Base-by-base conservation (phyloP, 345 rosid species). In the Salix udensis region DNA sequence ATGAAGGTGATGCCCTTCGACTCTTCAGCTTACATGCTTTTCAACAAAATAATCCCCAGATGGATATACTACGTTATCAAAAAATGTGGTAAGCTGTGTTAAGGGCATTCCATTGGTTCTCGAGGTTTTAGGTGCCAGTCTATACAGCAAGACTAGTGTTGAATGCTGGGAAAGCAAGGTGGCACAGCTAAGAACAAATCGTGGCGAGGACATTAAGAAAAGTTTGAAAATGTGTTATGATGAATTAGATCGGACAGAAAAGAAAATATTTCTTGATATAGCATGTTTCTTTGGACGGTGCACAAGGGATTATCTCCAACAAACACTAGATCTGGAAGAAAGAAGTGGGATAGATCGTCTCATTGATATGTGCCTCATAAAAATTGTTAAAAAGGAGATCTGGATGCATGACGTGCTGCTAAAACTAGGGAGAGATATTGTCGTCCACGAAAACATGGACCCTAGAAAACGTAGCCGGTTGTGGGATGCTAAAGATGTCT, bases 211-310 rank as follows among this genome's bases (percentile, higher is more conserved):
- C 36, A 62, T 75, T 26, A 1, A 18, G 53, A n/a, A 75, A 50
- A 30, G 16, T 66, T 26, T 7, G 5, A 37, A n/a, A 75, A 50
- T 66, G n/a, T 66, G 65, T 50, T 66, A 28, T 66, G 26, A 74
- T 74, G 77, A 23, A 9, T 28, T 74, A n/a, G 42, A 48, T 46
- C 28, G 10, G 12, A 37, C 48, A 6, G 77, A 74, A 46, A 46
- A 65, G 52, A 23, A 44, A 4, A 48, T 46, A 30, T 74, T 74
- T 52, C 70, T 74, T 74, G 77, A 74, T 28, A 46, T 74, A 46
- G 65, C 77, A 34, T 74, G 77, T 48, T 74, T 74, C 39, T 65
- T 74, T 36, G 50, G 30, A 39, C 4, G 48, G 9, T 18, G 58
- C 16, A 31, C 58, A 10, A 26, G 26, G 42, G 72, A 69, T 44